Percentiles rank a stretch among this genome's conserved stretches.
These are phyloP conservation scores for Penicillium daleae DNA, from an alignment of 495 filamentous ascomycete species.

Conservation along the genomic window DNA sequence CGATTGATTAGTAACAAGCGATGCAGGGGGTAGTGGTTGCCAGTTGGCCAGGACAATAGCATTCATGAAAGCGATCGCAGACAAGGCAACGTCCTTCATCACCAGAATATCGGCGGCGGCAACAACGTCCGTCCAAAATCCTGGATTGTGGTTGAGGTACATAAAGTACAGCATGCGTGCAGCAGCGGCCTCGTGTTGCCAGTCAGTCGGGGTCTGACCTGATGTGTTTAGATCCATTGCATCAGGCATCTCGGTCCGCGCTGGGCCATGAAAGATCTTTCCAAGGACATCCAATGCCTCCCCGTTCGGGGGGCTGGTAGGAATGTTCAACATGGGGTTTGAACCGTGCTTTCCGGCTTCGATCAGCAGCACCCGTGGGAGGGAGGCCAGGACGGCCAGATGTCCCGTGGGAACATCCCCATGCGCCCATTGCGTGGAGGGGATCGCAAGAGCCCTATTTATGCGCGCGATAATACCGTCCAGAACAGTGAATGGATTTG, in stretches of 20 bases:
- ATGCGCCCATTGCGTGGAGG: slow-evolving; percentile 55
- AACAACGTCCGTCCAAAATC: slow-evolving; percentile 57
- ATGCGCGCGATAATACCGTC: slow-evolving; percentile 53
- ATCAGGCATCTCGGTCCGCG: slow-evolving; percentile 25
- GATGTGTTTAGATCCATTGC: slow-evolving; percentile 39
- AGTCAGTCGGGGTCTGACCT: slow-evolving; percentile 44
- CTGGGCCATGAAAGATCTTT: slow-evolving; percentile 59
- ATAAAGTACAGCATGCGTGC: slow-evolving; percentile 61
- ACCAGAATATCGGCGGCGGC: slow-evolving; percentile 59
- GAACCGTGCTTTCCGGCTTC: slow-evolving; percentile 48
- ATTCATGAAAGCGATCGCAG: slow-evolving; percentile 57
- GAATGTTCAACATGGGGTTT: slow-evolving; percentile 54
- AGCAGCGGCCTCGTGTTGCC: slow-evolving; percentile 52
- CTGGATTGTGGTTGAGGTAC: slow-evolving; percentile 54
- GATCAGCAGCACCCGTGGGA: slow-evolving; percentile 60
- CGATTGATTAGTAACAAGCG: slow-evolving; percentile 20
- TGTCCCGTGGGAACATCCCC: slow-evolving; percentile 55
- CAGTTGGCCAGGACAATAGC: slow-evolving; percentile 61
- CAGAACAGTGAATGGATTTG: slow-evolving; percentile 41
- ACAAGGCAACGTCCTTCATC: slow-evolving; percentile 60
- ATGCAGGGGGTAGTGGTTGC: slow-evolving; percentile 38
- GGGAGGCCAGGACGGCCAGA: slow-evolving; percentile 57
- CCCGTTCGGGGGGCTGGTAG: slow-evolving; percentile 51
- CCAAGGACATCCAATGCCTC: slow-evolving; percentile 59
- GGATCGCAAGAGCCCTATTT: slow-evolving; percentile 44